phyloP scores from a whole-genome alignment of 163 green algal genomes.

The Smithsoniella earleae region DNA sequence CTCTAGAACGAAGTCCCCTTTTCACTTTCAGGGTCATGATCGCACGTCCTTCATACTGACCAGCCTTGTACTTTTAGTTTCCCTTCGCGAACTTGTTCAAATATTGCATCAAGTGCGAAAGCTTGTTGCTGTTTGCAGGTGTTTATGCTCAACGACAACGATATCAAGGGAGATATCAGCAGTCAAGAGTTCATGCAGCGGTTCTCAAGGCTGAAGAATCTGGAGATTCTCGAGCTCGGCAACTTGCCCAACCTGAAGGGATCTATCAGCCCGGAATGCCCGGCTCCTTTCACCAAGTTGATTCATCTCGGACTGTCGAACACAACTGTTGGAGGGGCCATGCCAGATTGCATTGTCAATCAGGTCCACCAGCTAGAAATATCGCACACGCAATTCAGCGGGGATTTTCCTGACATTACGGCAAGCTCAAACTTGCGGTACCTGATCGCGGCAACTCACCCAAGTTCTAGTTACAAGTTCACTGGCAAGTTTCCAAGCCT shows the following conservation, averaged over 20 bases:
- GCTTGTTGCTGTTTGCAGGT: neutral
- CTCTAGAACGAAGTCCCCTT: too few species aligned
- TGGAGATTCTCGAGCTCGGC: slow-evolving; percentile 8
- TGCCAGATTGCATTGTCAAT: slow-evolving; percentile 20
- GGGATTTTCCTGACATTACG: neutral
- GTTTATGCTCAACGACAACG: slow-evolving; percentile 25
- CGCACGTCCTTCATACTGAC: too few species aligned
- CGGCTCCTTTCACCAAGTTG: slow-evolving; percentile 7
- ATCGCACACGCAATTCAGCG: neutral
- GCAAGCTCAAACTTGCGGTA: neutral
- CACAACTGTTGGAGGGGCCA: neutral
- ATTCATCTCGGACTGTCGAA: slow-evolving; percentile 30
- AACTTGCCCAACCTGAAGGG: slow-evolving; percentile 20
- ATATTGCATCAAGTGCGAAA: neutral
- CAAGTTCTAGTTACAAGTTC: neutral
- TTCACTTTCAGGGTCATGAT: too few species aligned
- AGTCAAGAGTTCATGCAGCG: neutral
- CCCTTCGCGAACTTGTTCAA: neutral
- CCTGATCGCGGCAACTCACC: neutral
- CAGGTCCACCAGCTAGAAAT: slow-evolving; percentile 19
- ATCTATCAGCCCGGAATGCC: too few species aligned
- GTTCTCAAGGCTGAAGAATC: neutral
- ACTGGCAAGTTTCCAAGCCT: slow-evolving; percentile 7
- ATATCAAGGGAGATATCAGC: slow-evolving; percentile 2
- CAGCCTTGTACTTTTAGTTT: too few species aligned